Percentiles rank a stretch among this genome's conserved stretches.
phyloP scores from a whole-genome alignment of 441 rosid genomes.

The Populus hybrid region DNA sequence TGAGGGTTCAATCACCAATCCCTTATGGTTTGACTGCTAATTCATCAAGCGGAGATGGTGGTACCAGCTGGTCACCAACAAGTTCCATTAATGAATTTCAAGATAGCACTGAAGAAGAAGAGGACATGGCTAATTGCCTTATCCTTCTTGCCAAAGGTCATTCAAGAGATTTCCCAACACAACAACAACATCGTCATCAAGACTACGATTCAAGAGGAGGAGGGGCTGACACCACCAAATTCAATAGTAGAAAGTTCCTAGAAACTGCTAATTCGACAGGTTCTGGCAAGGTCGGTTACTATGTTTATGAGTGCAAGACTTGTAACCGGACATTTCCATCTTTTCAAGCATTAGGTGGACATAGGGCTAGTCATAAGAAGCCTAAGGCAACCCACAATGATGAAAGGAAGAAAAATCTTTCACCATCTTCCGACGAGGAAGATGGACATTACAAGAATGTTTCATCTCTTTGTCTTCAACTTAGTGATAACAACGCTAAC shows the following conservation, averaged over 20 bases:
- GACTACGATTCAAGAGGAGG: background rate
- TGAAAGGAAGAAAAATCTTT: constrained; percentile 23
- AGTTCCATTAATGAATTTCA: constrained; percentile 37
- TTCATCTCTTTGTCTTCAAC: constrained; percentile 49
- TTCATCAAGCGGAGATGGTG: constrained; percentile 21
- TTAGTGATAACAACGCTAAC: constrained; percentile 26
- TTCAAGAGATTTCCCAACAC: background rate
- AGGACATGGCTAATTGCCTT: constrained; percentile 91
- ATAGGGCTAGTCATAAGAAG: constrained; percentile 92
- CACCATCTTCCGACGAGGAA: constrained; percentile 45
- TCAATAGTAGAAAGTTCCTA: constrained; percentile 63
- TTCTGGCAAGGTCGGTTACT: constrained; percentile 59
- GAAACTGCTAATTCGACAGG: constrained; percentile 42
- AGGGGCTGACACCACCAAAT: constrained; percentile 24
- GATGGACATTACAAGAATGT: constrained; percentile 39
- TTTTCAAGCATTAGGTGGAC: constrained; percentile 96
- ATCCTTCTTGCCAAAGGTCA: constrained; percentile 84
- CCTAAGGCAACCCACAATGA: constrained; percentile 41
- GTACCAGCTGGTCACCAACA: constrained; percentile 24
- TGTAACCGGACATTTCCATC: constrained; percentile 84
- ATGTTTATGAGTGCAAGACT: constrained; percentile 87
- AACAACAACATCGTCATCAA: background rate
- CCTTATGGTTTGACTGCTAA: constrained; percentile 42
- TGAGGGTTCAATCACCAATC: constrained; percentile 58
- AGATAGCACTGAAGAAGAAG: constrained; percentile 59